A percentile compares a stretch with the other conserved stretches of the same genome.
These are phyloP conservation scores for Cupressus sempervirens DNA, from an alignment of 75 land plant genomes.

Conservation along the genomic window DNA sequence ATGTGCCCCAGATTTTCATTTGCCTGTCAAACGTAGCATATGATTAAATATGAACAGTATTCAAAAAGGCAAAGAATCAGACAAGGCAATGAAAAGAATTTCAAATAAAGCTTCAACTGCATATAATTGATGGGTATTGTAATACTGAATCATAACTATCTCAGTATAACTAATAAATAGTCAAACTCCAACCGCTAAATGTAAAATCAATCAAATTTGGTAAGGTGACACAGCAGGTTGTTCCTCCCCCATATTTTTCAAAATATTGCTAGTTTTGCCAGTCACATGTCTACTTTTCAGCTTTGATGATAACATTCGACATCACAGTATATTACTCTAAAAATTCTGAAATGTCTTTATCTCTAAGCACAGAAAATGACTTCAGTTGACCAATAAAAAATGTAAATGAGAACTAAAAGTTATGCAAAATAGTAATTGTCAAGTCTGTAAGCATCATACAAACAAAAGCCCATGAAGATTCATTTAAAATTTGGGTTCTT, in stretches of 20 bases:
- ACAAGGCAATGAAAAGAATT: neutral
- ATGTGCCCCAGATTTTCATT: conserved; percentile 92
- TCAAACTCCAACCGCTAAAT: neutral
- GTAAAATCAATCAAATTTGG: neutral
- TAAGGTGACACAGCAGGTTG: neutral
- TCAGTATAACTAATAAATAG: neutral
- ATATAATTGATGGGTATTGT: neutral
- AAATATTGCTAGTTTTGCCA: neutral
- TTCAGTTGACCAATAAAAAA: neutral
- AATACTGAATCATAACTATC: neutral
- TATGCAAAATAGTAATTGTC: neutral
- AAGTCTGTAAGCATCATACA: neutral
- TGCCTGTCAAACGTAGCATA: conserved; percentile 52
- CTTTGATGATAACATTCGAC: neutral
- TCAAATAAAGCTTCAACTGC: neutral
- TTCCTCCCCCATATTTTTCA: neutral
- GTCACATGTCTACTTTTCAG: neutral
- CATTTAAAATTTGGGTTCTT: neutral
- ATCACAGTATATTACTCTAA: neutral
- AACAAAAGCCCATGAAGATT: neutral
- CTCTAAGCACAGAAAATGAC: neutral
- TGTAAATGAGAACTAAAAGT: neutral
- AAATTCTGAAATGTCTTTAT: neutral
- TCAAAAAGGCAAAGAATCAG: neutral
- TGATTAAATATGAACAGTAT: neutral